phyloP scores from a whole-genome alignment of 2,329 filamentous ascomycete species.

The Pseudopyricularia cyperi region DNA sequence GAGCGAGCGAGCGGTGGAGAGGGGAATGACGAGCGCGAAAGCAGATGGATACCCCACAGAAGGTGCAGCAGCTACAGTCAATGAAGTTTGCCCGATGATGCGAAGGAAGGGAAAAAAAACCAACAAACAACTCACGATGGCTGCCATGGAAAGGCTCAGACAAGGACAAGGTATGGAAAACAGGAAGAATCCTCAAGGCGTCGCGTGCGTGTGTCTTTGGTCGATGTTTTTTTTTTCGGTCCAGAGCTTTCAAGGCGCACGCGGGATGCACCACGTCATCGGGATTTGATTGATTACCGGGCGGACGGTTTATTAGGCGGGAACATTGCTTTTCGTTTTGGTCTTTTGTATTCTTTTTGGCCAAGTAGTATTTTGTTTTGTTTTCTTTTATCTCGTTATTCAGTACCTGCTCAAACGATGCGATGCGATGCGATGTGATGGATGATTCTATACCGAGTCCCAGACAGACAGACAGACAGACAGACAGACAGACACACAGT shows the following conservation, averaged over 20 bases:
- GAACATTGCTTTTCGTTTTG: too few species aligned
- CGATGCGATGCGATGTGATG: background rate
- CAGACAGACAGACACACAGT: too few species aligned
- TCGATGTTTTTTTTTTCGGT: background rate
- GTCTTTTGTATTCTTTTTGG: background rate
- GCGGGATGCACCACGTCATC: slow-evolving; percentile 3
- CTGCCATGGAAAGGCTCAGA: slow-evolving; percentile 13
- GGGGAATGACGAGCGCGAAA: too few species aligned
- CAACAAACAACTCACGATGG: slow-evolving; percentile 18
- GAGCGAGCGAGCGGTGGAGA: too few species aligned
- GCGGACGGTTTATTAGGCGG: too few species aligned
- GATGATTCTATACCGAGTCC: too few species aligned
- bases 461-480: too few species aligned
- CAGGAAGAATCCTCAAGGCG: too few species aligned
- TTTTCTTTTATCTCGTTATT: background rate
- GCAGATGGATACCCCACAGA: too few species aligned
- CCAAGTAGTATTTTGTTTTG: background rate
- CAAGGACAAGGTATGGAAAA: too few species aligned
- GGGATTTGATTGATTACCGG: background rate
- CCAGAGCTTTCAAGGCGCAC: background rate
- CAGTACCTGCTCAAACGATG: background rate
- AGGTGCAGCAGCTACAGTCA: too few species aligned
- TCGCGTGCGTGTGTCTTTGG: background rate
- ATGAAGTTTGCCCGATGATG: too few species aligned
- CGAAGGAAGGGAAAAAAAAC: background rate